Evolutionary conservation across 345 rosid genomes (phyloP), one percentile per base, ranked within the genome.

Genomic region (Salix koriyanagi): DNA sequence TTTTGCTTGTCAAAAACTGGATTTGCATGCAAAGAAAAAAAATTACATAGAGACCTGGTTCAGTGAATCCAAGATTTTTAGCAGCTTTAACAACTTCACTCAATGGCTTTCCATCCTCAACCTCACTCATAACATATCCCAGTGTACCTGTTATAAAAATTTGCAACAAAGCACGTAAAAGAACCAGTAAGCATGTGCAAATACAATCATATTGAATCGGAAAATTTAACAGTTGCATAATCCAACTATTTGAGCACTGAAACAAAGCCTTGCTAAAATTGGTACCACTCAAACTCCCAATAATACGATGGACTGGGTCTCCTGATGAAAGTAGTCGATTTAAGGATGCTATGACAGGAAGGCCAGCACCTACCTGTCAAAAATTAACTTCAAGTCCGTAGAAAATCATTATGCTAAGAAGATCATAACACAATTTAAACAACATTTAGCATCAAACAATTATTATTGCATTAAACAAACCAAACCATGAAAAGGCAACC

Each of bases 51-150:
- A 79, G 76, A 92, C 97, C 97, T 89, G 98, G 99, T 80, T 95
- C 99, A 52, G 98, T 95, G 87, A 88, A 95, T 71, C 99, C 99
- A 80, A 91, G 84, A 75, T 85, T 85, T 86, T 91, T 93, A 30
- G 99, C 99, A 75, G 88, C 86, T 83, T 72, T 89, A 76, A 95
- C 97, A 82, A 93, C 96, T 86, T 93, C 89, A 83, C 98, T 96
- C 71, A 92, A 83, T 48, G 93, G 90, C 81, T 91, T 91, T 72
- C 99, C 97, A 80, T 90, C 93, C 84, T 91, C 96, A 52, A 93
- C 85, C 86, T 93, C 94, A 79, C 99, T 93, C 99, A 91, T 96
- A 26, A 96, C 96, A 81, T 93, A 93, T 71, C 98, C 98, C 87
- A 96, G 75, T 36, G 97, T 93, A 78, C 96, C 94, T 93, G 79